Evolutionary conservation across 208 protist genomes (phyloP), one percentile per base, ranked within the genome.

Genomic region (Vickermania spadyakhi): DNA sequence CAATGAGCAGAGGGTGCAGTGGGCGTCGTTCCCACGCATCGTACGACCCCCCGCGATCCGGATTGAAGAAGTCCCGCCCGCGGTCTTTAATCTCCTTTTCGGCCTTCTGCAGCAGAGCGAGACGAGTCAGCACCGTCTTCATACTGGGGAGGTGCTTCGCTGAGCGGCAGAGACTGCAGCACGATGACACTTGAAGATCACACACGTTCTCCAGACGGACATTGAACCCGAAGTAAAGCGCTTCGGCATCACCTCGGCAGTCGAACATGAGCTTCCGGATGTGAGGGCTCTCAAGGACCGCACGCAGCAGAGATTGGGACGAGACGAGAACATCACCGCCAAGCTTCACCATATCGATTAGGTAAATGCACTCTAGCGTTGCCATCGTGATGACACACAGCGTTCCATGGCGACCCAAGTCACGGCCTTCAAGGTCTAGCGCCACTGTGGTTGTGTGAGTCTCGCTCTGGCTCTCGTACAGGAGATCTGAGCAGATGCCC

Each of bases 251-350:
- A 25, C 73, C 72, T 7, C 80, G 75, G 73, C 76, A 81, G 64
- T 86, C 80, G 53, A 75, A 86, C 80, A 86, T 86, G 30, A 86
- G 61, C 62, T 86, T 86, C 27, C 58, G 60, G 4, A 86, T 74
- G 3, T 49, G 27, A 3, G 28, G 36, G 13, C 63, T 72, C 62
- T 83, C 73, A 1, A 86, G 60, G 45, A 86, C 67, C 7, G 31
- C 31, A 1, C 54, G 63, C 31, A 86, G 54, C 5, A 64, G 52
- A 0, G 29, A 57, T 54, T 60, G n/a, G 45, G 51, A 18, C 2
- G 30, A 22, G 2, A 1, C 14, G 25, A 86, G 69, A 22, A 66
- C 70, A 21, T 58, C 65, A 0, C 36, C 62, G 4, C 72, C 72
- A 22, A 86, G 72, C 45, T 68, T 18, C 0, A 86, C 72, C 51